Evolutionary conservation across 345 rosid genomes (phyloP), one percentile per base, ranked within the genome.

Genomic region (Citrus maxima): DNA sequence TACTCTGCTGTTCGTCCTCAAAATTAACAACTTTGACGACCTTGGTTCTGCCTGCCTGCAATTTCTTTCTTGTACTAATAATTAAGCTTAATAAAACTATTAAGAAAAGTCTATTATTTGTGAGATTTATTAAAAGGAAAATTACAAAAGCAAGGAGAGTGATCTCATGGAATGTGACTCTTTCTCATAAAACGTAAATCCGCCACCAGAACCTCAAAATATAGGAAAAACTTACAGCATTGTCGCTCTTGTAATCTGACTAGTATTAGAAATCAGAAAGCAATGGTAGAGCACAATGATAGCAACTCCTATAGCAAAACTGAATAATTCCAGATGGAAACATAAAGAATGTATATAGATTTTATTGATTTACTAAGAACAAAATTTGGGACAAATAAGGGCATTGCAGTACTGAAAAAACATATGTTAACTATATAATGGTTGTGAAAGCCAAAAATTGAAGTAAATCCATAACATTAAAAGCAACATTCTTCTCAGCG

Each of bases 301-400:
- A 54, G 58, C 58, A 54, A 18, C 58, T 54, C 58, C 19, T 16
- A 16, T 16, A 1, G 22, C 58, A 18, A 54, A 51, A n/a, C 8
- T 22, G 62, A 59, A 59, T 8, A 59, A 59, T 59, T 59, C 24
- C 62, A 8, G 4, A 19, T 6, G 37, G 70, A 66, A 35, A 18
- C 3, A 7, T 13, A 64, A 30, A 19, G 68, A 66, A 19, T 13
- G 18, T 18, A 74, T 22, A 49, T 3, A 32, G 21, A 30, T 12
- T 75, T 65, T 46, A 62, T 75, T 75, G 4, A 65, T 65, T 27
- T 51, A 13, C 49, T 13, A 28, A 27, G n/a, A 65, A 22, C 78
- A 75, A 75, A 75, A 75, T 19, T 75, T 74, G 67, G 56, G 65
- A 25, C 58, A 65, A 13, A 37, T 25, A 25, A n/a, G 46, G 55